A percentile compares a stretch with the other conserved stretches of the same genome.
These are phyloP conservation scores for Exobasidium rhododendri DNA, from an alignment of 1,284 basidiomycete genomes.

Conservation along the genomic window DNA sequence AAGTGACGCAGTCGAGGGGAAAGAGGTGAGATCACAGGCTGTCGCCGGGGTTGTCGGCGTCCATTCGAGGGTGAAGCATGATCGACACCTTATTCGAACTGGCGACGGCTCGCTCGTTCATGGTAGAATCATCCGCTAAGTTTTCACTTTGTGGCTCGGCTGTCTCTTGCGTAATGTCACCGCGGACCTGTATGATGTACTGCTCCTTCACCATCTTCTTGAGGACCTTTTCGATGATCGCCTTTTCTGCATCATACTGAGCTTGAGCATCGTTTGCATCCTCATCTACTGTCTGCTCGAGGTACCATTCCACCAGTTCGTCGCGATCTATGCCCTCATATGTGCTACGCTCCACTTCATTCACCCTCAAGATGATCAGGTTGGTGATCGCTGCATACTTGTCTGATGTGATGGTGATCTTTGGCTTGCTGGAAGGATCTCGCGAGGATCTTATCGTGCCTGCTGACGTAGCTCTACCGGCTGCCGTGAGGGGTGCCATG, in stretches of 20 bases:
- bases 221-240: slow-evolving; percentile 83
- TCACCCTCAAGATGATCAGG: slow-evolving; percentile 78
- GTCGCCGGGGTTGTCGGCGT: neutral
- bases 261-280: slow-evolving; percentile 76
- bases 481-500: neutral
- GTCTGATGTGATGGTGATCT: slow-evolving; percentile 91
- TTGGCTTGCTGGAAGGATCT: slow-evolving; percentile 31
- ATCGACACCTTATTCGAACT: neutral
- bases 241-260: slow-evolving; percentile 86
- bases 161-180: neutral
- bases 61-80: slow-evolving; percentile 7
- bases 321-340: slow-evolving; percentile 71
- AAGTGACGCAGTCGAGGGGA: neutral
- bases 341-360: slow-evolving; percentile 71
- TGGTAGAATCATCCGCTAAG: neutral
- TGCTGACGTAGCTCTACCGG: slow-evolving; percentile 6
- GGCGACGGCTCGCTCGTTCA: neutral
- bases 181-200: slow-evolving; percentile 45
- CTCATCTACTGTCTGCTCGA: slow-evolving; percentile 76
- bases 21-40: neutral
- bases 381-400: slow-evolving; percentile 87
- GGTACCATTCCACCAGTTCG: slow-evolving; percentile 92
- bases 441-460: neutral
- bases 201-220: slow-evolving; percentile 79
- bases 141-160: neutral